A percentile compares a stretch with the other conserved stretches of the same genome.
These are phyloP conservation scores for Piedraia hortae DNA, from an alignment of 2,329 filamentous ascomycete species.

Conservation along the genomic window DNA sequence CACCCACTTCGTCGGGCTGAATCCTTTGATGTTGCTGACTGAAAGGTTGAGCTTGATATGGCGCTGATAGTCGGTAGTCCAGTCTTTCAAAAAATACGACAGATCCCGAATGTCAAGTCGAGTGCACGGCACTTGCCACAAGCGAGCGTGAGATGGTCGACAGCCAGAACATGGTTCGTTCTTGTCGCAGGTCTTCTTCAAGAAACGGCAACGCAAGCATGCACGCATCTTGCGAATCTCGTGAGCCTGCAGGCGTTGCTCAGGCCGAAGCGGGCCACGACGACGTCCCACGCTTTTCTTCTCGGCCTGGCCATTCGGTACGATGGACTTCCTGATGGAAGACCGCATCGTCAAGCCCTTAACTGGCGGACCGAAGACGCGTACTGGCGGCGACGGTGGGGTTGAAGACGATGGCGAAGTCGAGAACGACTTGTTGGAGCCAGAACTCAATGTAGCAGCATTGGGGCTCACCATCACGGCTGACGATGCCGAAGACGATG, in stretches of 20 bases:
- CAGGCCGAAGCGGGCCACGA: slow-evolving; percentile 67
- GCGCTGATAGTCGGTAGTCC: slow-evolving; percentile 88
- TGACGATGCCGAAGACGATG: slow-evolving; percentile 7
- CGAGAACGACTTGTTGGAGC: slow-evolving; percentile 9
- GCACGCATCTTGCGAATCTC: slow-evolving; percentile 89
- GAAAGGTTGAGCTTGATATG: slow-evolving; percentile 70
- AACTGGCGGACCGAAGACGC: slow-evolving; percentile 29
- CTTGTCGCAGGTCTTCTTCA: slow-evolving; percentile 98
- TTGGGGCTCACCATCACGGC: slow-evolving; percentile 8
- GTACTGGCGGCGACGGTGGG: slow-evolving; percentile 26
- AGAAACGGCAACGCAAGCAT: slow-evolving; percentile 86
- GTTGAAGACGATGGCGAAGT: slow-evolving; percentile 12
- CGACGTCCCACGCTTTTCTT: slow-evolving; percentile 85
- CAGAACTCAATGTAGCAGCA: slow-evolving; percentile 3
- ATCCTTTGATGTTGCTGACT: slow-evolving; percentile 82
- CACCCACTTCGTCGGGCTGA: slow-evolving; percentile 31
- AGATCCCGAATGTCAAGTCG: slow-evolving; percentile 98
- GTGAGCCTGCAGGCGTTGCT: slow-evolving; percentile 86
- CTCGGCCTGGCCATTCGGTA: slow-evolving; percentile 40
- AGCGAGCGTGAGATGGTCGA: slow-evolving; percentile 76
- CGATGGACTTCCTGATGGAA: slow-evolving; percentile 57
- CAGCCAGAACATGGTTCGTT: slow-evolving; percentile 88
- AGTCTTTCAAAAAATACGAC: slow-evolving; percentile 96
- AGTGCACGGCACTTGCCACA: slow-evolving; percentile 95
- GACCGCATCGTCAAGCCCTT: slow-evolving; percentile 58